phyloP scores from a whole-genome alignment of 345 rosid species.

The Dovyalis caffra region DNA sequence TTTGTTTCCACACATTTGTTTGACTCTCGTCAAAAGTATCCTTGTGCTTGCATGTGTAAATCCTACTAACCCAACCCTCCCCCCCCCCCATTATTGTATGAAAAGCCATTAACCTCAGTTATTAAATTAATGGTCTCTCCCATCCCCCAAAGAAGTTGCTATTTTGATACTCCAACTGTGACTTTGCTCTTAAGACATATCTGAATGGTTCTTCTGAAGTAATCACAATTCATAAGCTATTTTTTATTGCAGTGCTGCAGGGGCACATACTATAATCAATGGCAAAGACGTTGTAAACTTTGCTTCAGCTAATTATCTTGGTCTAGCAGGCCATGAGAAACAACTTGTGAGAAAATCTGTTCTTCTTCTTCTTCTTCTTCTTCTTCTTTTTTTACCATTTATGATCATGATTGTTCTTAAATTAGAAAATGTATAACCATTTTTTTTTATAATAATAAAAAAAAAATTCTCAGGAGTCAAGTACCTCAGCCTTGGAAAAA shows the following conservation, averaged over 20 bases:
- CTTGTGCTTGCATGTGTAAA: background rate
- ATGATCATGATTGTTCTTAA: background rate
- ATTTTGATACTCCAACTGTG: background rate
- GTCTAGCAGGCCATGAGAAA: constrained; percentile 79
- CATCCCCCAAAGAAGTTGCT: background rate
- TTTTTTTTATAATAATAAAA: background rate
- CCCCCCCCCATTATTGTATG: background rate
- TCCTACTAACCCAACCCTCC: no score
- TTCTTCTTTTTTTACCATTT: background rate
- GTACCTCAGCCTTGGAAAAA: constrained; percentile 83
- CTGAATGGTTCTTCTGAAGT: background rate
- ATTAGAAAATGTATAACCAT: constrained; percentile 13
- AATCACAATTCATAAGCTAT: constrained; percentile 17
- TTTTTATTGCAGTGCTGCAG: constrained; percentile 73
- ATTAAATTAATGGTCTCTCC: background rate
- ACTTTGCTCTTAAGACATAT: background rate
- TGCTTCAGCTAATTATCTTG: constrained; percentile 95
- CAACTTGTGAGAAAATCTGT: constrained; percentile 29
- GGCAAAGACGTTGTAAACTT: constrained; percentile 94
- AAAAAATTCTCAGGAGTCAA: constrained; percentile 60
- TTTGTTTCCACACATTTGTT: background rate
- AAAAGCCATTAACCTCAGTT: background rate
- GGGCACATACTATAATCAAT: constrained; percentile 70
- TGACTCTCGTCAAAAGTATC: constrained; percentile 8
- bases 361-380: background rate